These are phyloP conservation scores for Globisporangium paddicum DNA, from an alignment of 352 stramenopile genomes.

Conservation along the genomic window DNA sequence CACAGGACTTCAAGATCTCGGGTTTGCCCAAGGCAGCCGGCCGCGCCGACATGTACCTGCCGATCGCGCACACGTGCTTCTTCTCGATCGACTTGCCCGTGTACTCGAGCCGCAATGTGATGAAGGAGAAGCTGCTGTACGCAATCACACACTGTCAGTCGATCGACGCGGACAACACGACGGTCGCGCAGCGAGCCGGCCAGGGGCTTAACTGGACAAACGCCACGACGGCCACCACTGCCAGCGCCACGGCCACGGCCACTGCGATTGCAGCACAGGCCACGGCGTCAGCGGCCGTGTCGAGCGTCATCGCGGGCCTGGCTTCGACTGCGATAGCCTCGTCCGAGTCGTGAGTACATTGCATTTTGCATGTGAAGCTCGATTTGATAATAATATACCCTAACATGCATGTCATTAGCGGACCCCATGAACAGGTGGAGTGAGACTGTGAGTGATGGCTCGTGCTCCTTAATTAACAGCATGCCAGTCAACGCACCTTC, in stretches of 20 bases:
- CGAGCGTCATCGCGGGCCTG: slow-evolving; percentile 59
- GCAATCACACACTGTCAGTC: slow-evolving; percentile 87
- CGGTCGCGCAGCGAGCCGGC: slow-evolving; percentile 78
- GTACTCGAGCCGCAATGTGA: slow-evolving; percentile 73
- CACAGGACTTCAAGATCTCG: slow-evolving; percentile 89
- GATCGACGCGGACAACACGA: slow-evolving; percentile 87
- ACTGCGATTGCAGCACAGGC: slow-evolving; percentile 7
- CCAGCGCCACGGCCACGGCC: slow-evolving; percentile 3
- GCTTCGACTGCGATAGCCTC: slow-evolving; percentile 13
- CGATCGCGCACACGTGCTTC: slow-evolving; percentile 88
- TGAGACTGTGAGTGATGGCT: not conserved
- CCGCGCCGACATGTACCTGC: slow-evolving; percentile 77
- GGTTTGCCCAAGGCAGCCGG: slow-evolving; percentile 71
- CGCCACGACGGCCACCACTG: slow-evolving; percentile 22
- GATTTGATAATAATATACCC: too few relatives aligned
- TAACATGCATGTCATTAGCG: too few relatives aligned
- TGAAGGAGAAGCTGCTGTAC: slow-evolving; percentile 83
- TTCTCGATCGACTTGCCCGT: slow-evolving; percentile 85
- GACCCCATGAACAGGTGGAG: too few relatives aligned
- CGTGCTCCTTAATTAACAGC: not conserved
- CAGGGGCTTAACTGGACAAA: slow-evolving; percentile 86
- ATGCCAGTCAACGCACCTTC: slow-evolving; percentile 37
- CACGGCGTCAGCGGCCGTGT: slow-evolving; percentile 49
- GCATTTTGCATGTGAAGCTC: not conserved
- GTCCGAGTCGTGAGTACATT: slow-evolving; percentile 12